Evolutionary conservation across 768 basidiomycete species (phyloP), one percentile per base, ranked within the genome.

Genomic region (Suillus cothurnatus): DNA sequence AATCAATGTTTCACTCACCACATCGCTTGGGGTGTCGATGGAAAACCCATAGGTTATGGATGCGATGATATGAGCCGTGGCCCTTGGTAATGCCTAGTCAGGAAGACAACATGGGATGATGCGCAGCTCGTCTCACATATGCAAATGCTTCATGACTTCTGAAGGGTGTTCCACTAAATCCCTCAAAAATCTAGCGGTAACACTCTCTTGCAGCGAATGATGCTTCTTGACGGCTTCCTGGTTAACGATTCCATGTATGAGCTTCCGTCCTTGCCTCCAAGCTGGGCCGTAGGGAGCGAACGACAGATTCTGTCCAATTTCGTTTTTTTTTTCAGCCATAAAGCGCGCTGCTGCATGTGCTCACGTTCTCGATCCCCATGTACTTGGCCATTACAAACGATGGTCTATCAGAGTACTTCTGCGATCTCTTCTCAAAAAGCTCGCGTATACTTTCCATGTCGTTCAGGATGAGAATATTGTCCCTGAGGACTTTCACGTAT

Each of bases 351-450:
- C 1, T 17, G 23, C 23, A 41, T 12, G 39, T 41, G 19, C 62
- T 59, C 21, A 63, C 62, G 8, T 63, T 59, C 36, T 63, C 62
- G 36, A 63, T 34, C 7, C 62, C 62, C 50, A 63, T 63, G n/a
- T 58, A 41, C n/a, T 63, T 59, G 12, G 61, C 64, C 64, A 63
- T 65, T 19, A 62, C 17, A 49, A 65, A 65, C 23, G 50, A 63
- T 17, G 64, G 52, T 26, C 61, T 52, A 34, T 65, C 61, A 34
- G 61, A 63, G 64, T 76, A 76, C 17, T 68, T 72, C 6, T 68
- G 61, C 28, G 74, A 69, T 38, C 70, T 70, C 57, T 76, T 75
- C 28, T 76, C 76, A 34, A 77, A 66, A 11, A 77, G 70, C 45
- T 77, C 76, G 14, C 68, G 69, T 7, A 74, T 73, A 21, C 71